A percentile compares a stretch with the other conserved stretches of the same genome.
These are phyloP conservation scores for Ocimum tenuiflorum DNA, from an alignment of 257 asterid species.

Conservation along the genomic window DNA sequence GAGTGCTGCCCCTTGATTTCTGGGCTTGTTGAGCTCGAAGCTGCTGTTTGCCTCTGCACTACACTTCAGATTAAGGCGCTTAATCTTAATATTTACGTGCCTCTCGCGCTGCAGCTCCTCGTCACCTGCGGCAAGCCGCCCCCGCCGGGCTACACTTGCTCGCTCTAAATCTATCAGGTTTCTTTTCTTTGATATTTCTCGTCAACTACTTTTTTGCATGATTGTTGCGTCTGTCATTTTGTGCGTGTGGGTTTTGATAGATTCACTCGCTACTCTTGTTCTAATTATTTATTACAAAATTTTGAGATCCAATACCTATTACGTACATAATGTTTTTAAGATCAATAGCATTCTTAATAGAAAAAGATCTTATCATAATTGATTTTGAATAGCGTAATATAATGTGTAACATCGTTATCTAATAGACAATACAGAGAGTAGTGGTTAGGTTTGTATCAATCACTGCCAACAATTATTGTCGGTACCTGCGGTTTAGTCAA, in stretches of 20 bases:
- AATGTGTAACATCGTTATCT: too few species aligned
- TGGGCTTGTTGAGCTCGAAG: conserved; percentile 64
- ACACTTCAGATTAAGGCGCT: conserved; percentile 57
- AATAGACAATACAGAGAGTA: too few species aligned
- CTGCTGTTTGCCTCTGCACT: conserved; percentile 74
- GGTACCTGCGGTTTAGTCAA: too few species aligned
- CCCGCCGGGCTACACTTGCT: conserved; percentile 89
- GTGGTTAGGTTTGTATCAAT: too few species aligned
- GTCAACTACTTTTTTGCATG: background rate
- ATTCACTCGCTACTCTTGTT: too few species aligned
- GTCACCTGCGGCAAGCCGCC: conserved; percentile 72
- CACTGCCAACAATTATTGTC: too few species aligned
- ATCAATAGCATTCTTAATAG: too few species aligned
- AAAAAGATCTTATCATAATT: too few species aligned
- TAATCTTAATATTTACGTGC: conserved; percentile 53
- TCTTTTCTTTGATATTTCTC: background rate
- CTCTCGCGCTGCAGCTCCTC: conserved; percentile 79
- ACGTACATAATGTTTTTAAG: too few species aligned
- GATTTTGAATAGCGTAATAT: too few species aligned
- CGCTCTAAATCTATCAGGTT: conserved; percentile 28
- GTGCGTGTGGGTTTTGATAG: too few species aligned
- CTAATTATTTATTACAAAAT: background rate
- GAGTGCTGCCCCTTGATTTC: conserved; percentile 67
- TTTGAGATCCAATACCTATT: too few species aligned
- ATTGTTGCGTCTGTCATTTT: background rate